Percentiles rank a stretch among this genome's conserved stretches.
These are phyloP conservation scores for Xylariaceae sp. DNA, from an alignment of 2,329 filamentous ascomycete species.

Conservation along the genomic window DNA sequence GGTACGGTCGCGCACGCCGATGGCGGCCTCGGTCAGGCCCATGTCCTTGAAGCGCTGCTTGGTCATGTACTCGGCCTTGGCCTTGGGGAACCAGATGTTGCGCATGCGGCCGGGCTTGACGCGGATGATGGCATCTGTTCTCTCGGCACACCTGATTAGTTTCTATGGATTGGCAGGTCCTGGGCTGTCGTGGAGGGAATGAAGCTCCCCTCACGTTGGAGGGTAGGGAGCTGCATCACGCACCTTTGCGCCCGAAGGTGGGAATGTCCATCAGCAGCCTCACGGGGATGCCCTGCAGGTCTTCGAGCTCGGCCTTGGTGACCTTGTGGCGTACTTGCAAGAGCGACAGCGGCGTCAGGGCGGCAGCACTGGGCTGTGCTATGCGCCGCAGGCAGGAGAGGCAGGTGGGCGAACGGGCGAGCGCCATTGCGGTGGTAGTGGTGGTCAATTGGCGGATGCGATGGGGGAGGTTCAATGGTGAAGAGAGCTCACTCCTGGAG, in stretches of 20 bases:
- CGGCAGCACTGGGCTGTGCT: constrained; percentile 14
- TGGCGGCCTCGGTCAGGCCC: constrained; percentile 26
- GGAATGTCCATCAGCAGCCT: constrained; percentile 37
- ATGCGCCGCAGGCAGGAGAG: constrained; percentile 29
- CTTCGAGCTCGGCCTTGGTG: constrained; percentile 30
- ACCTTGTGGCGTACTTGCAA: constrained; percentile 31
- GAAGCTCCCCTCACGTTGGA: background rate
- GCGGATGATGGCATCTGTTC: constrained; percentile 31
- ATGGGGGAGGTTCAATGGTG: too few species aligned
- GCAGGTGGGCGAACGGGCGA: constrained; percentile 24
- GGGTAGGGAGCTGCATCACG: constrained; percentile 1
- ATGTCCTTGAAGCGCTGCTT: constrained; percentile 26
- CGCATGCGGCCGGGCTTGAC: constrained; percentile 31
- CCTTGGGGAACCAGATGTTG: constrained; percentile 30
- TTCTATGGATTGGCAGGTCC: too few species aligned
- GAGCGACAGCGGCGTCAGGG: constrained; percentile 15
- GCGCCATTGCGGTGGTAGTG: too few species aligned
- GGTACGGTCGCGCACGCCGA: constrained; percentile 29
- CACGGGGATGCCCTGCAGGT: constrained; percentile 38
- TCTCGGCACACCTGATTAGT: too few species aligned
- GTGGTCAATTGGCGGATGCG: too few species aligned
- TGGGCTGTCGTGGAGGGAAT: background rate
- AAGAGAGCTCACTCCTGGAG: background rate
- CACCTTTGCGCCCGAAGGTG: constrained; percentile 36
- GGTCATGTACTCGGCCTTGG: constrained; percentile 31